These are phyloP conservation scores for Diaporthe sp. DNA, from an alignment of 2,329 filamentous ascomycete species.

Conservation along the genomic window DNA sequence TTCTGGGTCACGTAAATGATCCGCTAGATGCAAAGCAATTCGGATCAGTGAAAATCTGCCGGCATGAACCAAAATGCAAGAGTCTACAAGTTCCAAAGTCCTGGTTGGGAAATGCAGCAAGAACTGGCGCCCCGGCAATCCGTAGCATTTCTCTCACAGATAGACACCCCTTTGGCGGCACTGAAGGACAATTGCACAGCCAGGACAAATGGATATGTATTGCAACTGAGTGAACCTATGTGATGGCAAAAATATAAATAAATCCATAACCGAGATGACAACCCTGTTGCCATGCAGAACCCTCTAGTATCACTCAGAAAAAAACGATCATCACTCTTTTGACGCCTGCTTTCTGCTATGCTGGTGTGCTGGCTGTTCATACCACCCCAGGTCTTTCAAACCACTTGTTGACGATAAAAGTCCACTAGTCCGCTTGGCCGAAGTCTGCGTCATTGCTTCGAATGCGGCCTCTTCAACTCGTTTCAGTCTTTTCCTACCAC, in stretches of 20 bases:
- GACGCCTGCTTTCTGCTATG: background rate
- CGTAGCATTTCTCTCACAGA: no score
- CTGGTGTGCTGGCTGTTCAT: background rate
- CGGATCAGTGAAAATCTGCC: background rate
- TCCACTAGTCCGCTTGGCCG: background rate
- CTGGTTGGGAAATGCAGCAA: no score
- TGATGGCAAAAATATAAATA: no score
- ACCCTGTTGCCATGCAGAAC: background rate
- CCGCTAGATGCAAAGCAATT: background rate
- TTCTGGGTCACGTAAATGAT: background rate
- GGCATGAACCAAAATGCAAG: no score
- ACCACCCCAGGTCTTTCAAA: background rate
- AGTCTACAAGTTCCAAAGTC: no score
- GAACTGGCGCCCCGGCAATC: no score
- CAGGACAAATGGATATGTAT: no score
- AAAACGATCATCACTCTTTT: background rate
- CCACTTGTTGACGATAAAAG: background rate
- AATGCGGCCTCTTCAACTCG: background rate
- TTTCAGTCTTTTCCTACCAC: background rate
- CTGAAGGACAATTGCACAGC: no score
- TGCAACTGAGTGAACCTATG: no score
- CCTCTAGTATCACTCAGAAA: background rate
- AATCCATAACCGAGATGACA: no score
- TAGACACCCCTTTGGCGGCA: no score
- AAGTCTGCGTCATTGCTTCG: background rate